Percentiles rank a stretch among this genome's conserved stretches.
phyloP scores from a whole-genome alignment of 2,329 filamentous ascomycete species.

The Sarocladium brachiariae region DNA sequence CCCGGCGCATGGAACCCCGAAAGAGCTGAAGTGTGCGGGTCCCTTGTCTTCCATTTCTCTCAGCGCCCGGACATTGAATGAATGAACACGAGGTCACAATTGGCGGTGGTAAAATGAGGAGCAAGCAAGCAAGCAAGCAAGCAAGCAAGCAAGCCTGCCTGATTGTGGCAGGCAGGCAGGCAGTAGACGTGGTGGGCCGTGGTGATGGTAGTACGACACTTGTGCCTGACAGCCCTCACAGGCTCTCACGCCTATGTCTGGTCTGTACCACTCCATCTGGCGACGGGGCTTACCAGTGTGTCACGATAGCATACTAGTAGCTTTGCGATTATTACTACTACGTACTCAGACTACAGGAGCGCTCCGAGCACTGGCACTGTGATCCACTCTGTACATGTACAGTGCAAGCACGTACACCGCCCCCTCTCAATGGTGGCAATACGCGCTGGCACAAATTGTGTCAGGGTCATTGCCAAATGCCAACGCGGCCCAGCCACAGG shows the following conservation, averaged over 20 bases:
- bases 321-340: not conserved
- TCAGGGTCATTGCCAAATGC: not conserved
- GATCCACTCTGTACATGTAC: not conserved
- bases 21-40: not conserved
- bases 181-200: not conserved
- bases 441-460: slow-evolving; percentile 2
- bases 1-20: slow-evolving; percentile 1
- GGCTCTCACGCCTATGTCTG: not conserved
- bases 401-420: no score
- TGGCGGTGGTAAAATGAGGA: not conserved
- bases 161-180: no score
- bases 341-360: no score
- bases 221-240: not conserved
- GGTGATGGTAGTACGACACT: slow-evolving; percentile 1
- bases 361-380: not conserved
- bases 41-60: not conserved
- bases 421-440: not conserved
- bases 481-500: not conserved
- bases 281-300: not conserved
- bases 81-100: not conserved
- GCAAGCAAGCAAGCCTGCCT: no score
- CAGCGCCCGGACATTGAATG: not conserved
- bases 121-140: no score
- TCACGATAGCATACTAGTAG: not conserved
- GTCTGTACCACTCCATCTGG: slow-evolving; percentile 3